Evolutionary conservation across 331 rosid species (phyloP), one percentile per base, ranked within the genome.

Genomic region (Acacia concinna): DNA sequence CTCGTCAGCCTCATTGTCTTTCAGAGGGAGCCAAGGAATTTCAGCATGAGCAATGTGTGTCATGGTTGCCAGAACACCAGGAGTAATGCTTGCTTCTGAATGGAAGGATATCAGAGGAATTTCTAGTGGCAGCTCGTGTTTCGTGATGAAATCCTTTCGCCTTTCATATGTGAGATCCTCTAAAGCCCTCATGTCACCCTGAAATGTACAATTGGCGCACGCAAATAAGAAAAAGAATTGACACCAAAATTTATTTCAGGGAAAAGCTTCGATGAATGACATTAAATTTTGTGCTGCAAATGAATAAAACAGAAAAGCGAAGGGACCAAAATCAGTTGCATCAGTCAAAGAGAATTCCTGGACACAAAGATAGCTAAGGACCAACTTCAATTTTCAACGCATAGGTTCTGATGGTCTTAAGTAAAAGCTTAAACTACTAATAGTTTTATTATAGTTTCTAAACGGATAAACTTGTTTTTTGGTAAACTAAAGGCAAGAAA

Each of bases 161-260:
- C 84, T 91, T 81, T 89, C 90, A 6, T 94, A 94, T 9, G 98
- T 94, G 66, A 89, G 91, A 87, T 90, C 98, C 81, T 92, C 97
- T 81, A 92, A 23, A 41, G 95, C 98, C 65, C 82, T 47, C 18
- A 90, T 94, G 83, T 90, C 95, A 43, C 98, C 97, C 91, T 92
- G 6, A 68, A 70, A 38, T 11, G 30, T 17, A 80, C 49, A 4
- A 40, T 37, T 68, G 51, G 46, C 32, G 46, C 32, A 52, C 52
- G 27, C 15, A 52, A 21, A 83, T 57, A 31, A 68, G 63, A 62
- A 62, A 31, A 5, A 38, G 21, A 66, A 12, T 12, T 32, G 38
- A 65, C 23, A 32, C 15, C 34, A 27, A 34, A 12, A 34, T 0
- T 32, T 25, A 63, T 31, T 31, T 32, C 20, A 25, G 43, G 32